Base-by-base conservation (phyloP, 2,329 filamentous ascomycete species). In the Botrytis medusae region DNA sequence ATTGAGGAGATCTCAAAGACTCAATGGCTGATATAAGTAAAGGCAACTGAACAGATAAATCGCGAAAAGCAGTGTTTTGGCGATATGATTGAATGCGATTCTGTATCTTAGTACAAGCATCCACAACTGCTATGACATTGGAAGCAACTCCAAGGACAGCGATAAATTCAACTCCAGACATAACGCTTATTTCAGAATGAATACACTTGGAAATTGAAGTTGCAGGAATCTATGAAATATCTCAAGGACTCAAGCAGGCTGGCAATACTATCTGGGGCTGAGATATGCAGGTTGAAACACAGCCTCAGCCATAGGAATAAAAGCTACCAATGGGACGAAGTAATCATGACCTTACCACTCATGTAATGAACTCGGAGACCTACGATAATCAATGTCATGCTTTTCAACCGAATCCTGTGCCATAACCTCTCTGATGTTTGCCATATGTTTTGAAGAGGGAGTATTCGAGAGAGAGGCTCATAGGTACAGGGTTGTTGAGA, bases 121-220 rank as follows among this genome's bases (percentile, higher is more conserved):
- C 48, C 37, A 72, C 61, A 54, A 60, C 70, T n/a, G 70, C 70
- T 42, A 72, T 32, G 14, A 72, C 65, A 46, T 72, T 68, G 37
- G 62, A 65, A 54, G 48, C 51, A 42, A 72, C 60, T 20, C 51
- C 40, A 40, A 72, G 62, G 2, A 72, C 48, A 25, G 51, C 70
- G 18, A 68, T 54, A 29, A 71, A 37, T 29, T 72, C 70, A 46
- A 37, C 69, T 42, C 69, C 69, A 51, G 60, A 71, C 70, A 67
- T 68, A 29, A 40, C 37, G 14, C 40, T n/a, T 48, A 44, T 32
- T 61, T 29, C 9, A 37, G 8, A 32, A 22, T n/a, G 14, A 16
- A 29, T 8, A 4, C 6, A 63, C 14, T 25, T 64, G 32, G 5
- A 14, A 29, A 6, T 22, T 22, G 42, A 48, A 16, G 16, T 48